Conservation (phyloP, 331 rosid species). For the Malus hybrid region DNA sequence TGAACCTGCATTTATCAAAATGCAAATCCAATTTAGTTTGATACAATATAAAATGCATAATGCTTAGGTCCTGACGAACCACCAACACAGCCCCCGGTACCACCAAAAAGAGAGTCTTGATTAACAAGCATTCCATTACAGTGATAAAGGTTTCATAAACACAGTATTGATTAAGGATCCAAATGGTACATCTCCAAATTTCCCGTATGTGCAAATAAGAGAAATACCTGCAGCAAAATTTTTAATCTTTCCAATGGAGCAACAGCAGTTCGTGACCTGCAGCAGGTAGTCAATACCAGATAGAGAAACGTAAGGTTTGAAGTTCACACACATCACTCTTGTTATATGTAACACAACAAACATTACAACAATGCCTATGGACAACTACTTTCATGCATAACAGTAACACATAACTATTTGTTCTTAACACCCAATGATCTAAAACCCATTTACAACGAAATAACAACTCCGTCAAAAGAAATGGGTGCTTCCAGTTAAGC, state of each 20-base stretch:
- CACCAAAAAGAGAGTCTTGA: background rate
- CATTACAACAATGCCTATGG: background rate
- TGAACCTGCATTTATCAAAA: conserved; percentile 15
- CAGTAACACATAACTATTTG: background rate
- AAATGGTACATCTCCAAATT: background rate
- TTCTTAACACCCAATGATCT: background rate
- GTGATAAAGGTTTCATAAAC: background rate
- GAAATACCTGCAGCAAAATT: conserved; percentile 49
- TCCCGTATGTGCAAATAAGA: background rate
- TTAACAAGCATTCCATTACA: background rate
- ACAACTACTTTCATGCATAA: background rate
- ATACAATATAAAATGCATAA: background rate
- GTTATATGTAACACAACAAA: background rate
- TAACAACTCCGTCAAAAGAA: background rate
- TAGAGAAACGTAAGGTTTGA: background rate
- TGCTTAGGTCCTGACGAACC: background rate
- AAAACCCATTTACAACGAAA: background rate
- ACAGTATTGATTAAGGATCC: background rate
- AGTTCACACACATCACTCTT: background rate
- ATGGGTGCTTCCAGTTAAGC: background rate
- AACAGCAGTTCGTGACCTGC: conserved; percentile 59
- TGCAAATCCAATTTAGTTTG: conserved; percentile 3
- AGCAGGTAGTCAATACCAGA: background rate
- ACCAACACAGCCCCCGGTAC: background rate
- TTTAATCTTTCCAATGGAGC: conserved; percentile 58